phyloP scores from a whole-genome alignment of 2,329 filamentous ascomycete genomes.

The Didymella lethalis region DNA sequence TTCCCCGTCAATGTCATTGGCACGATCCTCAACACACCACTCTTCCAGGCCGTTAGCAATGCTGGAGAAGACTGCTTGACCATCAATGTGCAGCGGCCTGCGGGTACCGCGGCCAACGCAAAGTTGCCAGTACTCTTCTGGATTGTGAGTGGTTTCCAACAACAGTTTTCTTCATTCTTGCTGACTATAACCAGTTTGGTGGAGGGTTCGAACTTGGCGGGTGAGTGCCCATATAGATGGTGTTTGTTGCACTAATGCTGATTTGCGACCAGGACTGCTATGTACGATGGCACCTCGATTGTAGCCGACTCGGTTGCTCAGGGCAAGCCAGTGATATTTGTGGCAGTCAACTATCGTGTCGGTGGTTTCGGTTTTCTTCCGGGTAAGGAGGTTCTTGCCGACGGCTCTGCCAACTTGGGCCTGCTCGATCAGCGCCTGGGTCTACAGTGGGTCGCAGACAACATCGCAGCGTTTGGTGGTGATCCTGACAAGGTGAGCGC shows the following conservation, averaged over 20 bases:
- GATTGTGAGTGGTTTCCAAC: conserved; percentile 39
- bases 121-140: conserved; percentile 59
- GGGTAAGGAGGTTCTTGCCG: conserved; percentile 71
- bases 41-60: conserved; percentile 49
- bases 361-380: conserved; percentile 78
- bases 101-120: conserved; percentile 44
- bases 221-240: conserved; percentile 21
- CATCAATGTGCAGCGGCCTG: conserved; percentile 54
- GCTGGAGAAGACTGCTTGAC: conserved; percentile 56
- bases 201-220: conserved; percentile 54
- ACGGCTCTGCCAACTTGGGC: conserved; percentile 74
- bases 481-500: conserved; percentile 67
- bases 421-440: conserved; percentile 76
- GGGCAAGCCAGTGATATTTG: conserved; percentile 74
- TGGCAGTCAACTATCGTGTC: conserved; percentile 79
- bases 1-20: conserved; percentile 50
- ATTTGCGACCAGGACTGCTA: conserved; percentile 30
- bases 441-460: conserved; percentile 78
- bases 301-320: conserved; percentile 54
- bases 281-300: conserved; percentile 54
- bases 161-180: not conserved
- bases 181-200: conserved; percentile 41
- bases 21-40: conserved; percentile 50
- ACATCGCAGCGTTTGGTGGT: conserved; percentile 79
- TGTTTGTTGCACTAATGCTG: conserved; percentile 33